Conservation (phyloP, 495 filamentous ascomycete genomes). For the Penicillium egyptiacum region DNA sequence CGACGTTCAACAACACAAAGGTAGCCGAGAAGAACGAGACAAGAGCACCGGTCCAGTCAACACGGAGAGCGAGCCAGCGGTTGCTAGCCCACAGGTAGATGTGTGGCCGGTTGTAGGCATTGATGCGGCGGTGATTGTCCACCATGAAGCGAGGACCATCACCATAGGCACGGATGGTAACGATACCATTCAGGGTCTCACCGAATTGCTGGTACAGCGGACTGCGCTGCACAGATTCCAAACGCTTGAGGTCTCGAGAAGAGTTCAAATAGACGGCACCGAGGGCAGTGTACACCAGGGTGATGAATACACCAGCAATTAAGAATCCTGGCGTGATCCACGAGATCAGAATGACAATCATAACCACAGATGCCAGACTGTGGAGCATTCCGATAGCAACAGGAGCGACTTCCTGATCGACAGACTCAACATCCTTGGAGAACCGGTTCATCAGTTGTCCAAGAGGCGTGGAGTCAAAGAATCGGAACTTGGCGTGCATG, state of each 20-base stretch:
- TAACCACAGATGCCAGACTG: conserved; percentile 72
- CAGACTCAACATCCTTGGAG: conserved; percentile 91
- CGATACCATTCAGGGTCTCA: conserved; percentile 90
- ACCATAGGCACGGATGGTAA: conserved; percentile 97
- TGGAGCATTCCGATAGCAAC: conserved; percentile 75
- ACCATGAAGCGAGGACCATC: conserved; percentile 91
- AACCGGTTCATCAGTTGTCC: conserved; percentile 99
- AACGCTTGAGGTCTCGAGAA: conserved; percentile 87
- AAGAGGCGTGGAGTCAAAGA: conserved; percentile 96
- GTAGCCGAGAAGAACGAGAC: conserved; percentile 93
- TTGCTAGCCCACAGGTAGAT: conserved; percentile 98
- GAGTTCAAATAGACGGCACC: conserved; percentile 87
- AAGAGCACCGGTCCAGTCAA: conserved; percentile 85
- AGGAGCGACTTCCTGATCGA: conserved; percentile 95
- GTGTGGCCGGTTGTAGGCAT: conserved; percentile 88
- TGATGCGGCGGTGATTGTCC: conserved; percentile 87
- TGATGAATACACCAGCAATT: conserved; percentile 84
- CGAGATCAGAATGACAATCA: conserved; percentile 89
- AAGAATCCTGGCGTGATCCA: conserved; percentile 91
- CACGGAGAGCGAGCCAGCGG: conserved; percentile 91
- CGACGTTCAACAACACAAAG: conserved; percentile 83
- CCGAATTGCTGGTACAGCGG: conserved; percentile 98
- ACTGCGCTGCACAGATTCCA: conserved; percentile 93
- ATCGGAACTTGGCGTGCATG: conserved; percentile 87
- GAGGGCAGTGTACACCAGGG: conserved; percentile 74